Base-by-base conservation (phyloP, 1,139 yeast species). In the Wickerhamomyces sp. region DNA sequence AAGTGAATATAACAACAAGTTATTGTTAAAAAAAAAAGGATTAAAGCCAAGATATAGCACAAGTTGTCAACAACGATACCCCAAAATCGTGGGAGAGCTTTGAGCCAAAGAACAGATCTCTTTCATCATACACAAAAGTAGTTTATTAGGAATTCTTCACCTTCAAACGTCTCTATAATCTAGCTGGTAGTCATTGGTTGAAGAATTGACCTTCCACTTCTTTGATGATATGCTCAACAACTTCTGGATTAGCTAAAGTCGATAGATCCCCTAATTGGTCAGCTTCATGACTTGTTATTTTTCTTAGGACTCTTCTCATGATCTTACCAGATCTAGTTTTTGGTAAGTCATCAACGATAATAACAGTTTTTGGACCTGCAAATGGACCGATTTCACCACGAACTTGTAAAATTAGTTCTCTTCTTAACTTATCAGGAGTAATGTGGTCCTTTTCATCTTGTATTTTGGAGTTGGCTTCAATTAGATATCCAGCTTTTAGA, bases 271-370 rank as follows among this genome's bases (percentile, higher is more conserved):
- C 98, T 56, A 92, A 74, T 64, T 87, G 89, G 55, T 88, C 96
- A 48, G 87, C 92, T 70, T 92, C 97, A 55, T 85, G 78, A 39
- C 92, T 76, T 35, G 92, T 81, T 47, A 92, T 73, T 74, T 92
- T 92, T 72, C 98, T 83, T 68, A 92, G 76, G 55, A 92, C 86
- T 73, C 98, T 86, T 76, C 98, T 85, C 96, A 92, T 90, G 64
- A 92, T 90, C 77, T 92, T 92, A 58, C 98, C 98, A 24, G 96
- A 88, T 71, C 98, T 80, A 27, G 98, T 92, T 78, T 89, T 90
- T 65, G 98, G 98, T 65, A 92, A 78, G 60, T 92, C 98, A 44
- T 75, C 77, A 41, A 92, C 96, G 47, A 89, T 71, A 48, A 90
- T 78, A 41, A 90, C 90, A 33, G 85, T 73, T 70, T 90, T 90